phyloP scores from a whole-genome alignment of 345 rosid genomes.

The Hevea brasiliensis region DNA sequence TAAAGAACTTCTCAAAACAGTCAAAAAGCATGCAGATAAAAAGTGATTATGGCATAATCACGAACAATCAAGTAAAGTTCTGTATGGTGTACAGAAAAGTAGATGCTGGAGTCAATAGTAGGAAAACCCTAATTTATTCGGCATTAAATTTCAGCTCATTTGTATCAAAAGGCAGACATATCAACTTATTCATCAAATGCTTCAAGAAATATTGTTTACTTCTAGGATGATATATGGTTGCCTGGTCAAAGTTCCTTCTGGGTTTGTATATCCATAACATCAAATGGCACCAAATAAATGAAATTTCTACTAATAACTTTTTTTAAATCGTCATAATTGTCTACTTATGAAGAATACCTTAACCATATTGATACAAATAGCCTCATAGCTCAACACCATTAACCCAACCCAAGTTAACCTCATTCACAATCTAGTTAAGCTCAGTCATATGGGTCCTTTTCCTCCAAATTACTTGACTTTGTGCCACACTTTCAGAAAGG shows the following conservation, averaged over 20 bases:
- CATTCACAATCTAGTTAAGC: neutral
- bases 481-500: neutral
- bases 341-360: neutral
- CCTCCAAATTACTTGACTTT: too few relatives aligned
- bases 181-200: too few relatives aligned
- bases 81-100: too few relatives aligned
- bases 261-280: neutral
- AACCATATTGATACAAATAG: neutral
- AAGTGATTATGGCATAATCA: too few relatives aligned
- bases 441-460: neutral
- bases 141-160: too few relatives aligned
- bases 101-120: too few relatives aligned
- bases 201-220: too few relatives aligned
- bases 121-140: too few relatives aligned
- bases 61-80: too few relatives aligned
- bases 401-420: neutral
- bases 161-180: too few relatives aligned
- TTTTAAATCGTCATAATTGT: neutral
- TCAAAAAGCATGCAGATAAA: neutral
- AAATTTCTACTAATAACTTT: neutral
- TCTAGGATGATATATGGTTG: too few relatives aligned
- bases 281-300: neutral
- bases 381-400: neutral
- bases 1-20: neutral
- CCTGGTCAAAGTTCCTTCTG: neutral